Evolutionary conservation across 306 rosid genomes (phyloP), one percentile per base, ranked within the genome.

Genomic region (Cucurbita argyrosperma): DNA sequence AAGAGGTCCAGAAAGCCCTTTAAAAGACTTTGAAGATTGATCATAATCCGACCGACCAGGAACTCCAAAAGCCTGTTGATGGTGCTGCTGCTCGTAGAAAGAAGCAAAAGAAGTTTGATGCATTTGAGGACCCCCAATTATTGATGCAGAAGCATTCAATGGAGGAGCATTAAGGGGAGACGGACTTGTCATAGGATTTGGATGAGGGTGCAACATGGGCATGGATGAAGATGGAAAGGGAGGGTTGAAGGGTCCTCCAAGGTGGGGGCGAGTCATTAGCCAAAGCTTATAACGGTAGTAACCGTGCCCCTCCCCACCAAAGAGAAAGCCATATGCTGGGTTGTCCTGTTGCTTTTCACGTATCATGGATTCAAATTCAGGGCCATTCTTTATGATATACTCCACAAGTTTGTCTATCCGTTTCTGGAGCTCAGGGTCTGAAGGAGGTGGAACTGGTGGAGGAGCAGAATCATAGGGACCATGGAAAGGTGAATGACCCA

Each of bases 331-430:
- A 74, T 91, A 94, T 4, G 91, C 90, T 40, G 99, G 99, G 83
- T 91, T 94, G 54, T 94, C 99, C 59, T 88, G 84, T 76, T 94
- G 97, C 70, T 94, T 94, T 55, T 94, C 97, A 56, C 99, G 87
- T 71, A 94, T 89, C 97, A 89, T 94, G 72, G 91, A 92, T 79
- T 91, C 99, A 83, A 94, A 94, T 64, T 91, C 97, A 9, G 97
- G 99, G 8, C 97, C 99, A 76, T 91, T 91, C 82, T 94, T 91
- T 70, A 90, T 90, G 2, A 92, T 73, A 63, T 94, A 94, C 85
- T 94, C 97, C 64, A 85, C 97, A 63, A 91, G 88, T 82, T 91
- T 91, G 66, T 94, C 99, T 57, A 94, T 86, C 39, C 97, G 88
- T 80, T 94, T 94, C 30, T 91, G 99, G 67, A 91, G 97, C 82